phyloP scores from a whole-genome alignment of 1,284 basidiomycete genomes.

The Ustilago vetiveriae region DNA sequence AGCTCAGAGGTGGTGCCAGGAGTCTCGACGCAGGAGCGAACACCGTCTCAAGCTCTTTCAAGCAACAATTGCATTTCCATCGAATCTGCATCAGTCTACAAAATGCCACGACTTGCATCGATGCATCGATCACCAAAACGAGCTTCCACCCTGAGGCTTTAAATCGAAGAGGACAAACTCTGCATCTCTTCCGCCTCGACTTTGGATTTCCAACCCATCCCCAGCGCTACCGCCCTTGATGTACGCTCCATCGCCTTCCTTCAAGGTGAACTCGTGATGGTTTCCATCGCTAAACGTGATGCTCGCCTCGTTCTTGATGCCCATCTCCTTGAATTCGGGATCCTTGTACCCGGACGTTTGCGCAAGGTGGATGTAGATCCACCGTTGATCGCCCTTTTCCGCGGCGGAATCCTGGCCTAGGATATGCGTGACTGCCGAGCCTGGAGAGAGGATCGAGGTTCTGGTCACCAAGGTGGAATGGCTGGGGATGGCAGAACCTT shows the following conservation, averaged over 20 bases:
- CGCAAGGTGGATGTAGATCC: conserved; percentile 58
- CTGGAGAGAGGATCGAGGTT: conserved; percentile 37
- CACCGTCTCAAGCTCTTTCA: no score
- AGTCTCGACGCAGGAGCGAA: no score
- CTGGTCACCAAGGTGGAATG: conserved; percentile 48
- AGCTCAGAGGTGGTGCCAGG: no score
- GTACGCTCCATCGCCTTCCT: conserved; percentile 51
- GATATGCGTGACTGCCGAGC: conserved; percentile 29
- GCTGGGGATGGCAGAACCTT: conserved; percentile 45
- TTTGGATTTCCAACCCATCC: conserved; percentile 24
- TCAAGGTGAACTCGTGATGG: conserved; percentile 68
- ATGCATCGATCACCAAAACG: conserved; percentile 1
- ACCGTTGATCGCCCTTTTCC: conserved; percentile 28
- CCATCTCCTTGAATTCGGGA: conserved; percentile 67
- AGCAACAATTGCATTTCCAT: conserved; percentile 10
- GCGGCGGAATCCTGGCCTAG: conserved; percentile 44
- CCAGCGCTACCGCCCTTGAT: conserved; percentile 37
- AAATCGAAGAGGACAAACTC: conserved; percentile 49
- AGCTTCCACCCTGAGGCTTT: not conserved
- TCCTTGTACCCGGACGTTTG: conserved; percentile 48
- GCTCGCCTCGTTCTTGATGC: conserved; percentile 64
- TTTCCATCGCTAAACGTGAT: conserved; percentile 70
- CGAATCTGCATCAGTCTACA: no score
- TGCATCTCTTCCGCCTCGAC: conserved; percentile 19
- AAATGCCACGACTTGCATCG: no score